A percentile compares a stretch with the other conserved stretches of the same genome.
Conservation (phyloP, 129 eudicot genomes). For the Erigeron canadensis region DNA sequence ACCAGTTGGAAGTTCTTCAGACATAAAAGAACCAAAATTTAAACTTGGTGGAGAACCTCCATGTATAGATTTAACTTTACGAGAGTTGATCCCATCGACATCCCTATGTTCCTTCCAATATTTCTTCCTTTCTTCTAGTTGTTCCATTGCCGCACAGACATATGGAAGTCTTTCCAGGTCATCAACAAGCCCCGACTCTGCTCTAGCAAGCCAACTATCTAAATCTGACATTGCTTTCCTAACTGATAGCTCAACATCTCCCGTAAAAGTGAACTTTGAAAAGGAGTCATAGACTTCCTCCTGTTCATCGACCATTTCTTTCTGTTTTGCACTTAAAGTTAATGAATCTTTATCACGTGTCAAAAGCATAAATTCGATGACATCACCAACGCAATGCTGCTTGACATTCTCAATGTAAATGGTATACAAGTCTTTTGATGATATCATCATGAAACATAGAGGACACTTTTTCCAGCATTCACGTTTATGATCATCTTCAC, state of each 20-base stretch:
- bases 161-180: constrained; percentile 91
- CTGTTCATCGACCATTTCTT: constrained; percentile 28
- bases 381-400: constrained; percentile 63
- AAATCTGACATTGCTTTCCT: constrained; percentile 81
- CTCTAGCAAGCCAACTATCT: constrained; percentile 91
- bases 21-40: constrained; percentile 22
- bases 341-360: constrained; percentile 81
- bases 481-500: constrained; percentile 59
- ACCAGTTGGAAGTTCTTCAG: constrained; percentile 25
- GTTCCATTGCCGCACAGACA: constrained; percentile 95
- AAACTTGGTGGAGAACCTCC: constrained; percentile 41
- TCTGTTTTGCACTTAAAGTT: constrained; percentile 48
- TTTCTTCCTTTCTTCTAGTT: constrained; percentile 62
- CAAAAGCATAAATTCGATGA: constrained; percentile 65
- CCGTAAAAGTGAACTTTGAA: constrained; percentile 82
- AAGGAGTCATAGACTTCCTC: constrained; percentile 59
- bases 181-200: constrained; percentile 92
- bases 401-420: constrained; percentile 78
- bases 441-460: constrained; percentile 84
- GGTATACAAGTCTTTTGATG: constrained; percentile 83
- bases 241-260: constrained; percentile 79
- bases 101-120: constrained; percentile 63
- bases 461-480: constrained; percentile 90
- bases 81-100: constrained; percentile 23
- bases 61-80: constrained; percentile 20